Base-by-base conservation (phyloP, 1,139 yeast species). In the Lizanozyma gosingica region DNA sequence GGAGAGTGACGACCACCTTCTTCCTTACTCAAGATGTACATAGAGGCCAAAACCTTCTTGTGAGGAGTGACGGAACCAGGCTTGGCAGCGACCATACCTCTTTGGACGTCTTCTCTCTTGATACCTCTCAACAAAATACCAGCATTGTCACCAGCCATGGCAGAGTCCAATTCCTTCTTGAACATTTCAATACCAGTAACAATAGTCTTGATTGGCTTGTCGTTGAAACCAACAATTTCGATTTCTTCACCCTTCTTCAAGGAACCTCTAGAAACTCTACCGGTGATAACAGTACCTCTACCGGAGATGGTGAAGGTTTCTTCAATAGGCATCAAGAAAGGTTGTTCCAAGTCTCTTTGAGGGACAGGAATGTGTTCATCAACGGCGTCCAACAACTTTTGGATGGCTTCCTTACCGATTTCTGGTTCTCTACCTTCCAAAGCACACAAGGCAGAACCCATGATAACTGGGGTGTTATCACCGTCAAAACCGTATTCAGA, bases 1-100 rank as follows among this genome's bases (percentile, higher is more conserved):
- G 96, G 94, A 50, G 96, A 84, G 74, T 87, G 95, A 73, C 99
- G 92, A 59, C 99, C 99, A 78, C 98, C 98, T 74, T 92, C 99
- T 64, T 92, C 98, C 68, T 87, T 83, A 60, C 94, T 77, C 64
- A 94, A 77, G 51, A 90, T 81, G 70, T 92, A 92, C 62, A 92
- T 71, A 41, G 98, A 90, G 47, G 96, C 94, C 63, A 92, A 78
- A 74, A 92, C 80, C 73, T 86, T 88, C 67, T 83, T 81, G 80
- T 90, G 95, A 46, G 98, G 85, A 67, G 86, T 80, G 57, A 90
- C 86, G 51, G 95, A 73, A 52, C 87, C 90, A 55, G 96, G 92
- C 75, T 88, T 88, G 59, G 95, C 83, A 59, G 90, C 73, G 54
- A 92, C 95, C 97, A 92, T 92, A 73, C 98, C 98, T 74, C 98